Evolutionary conservation across 202 grass and related monocot genomes (phyloP).

Genomic region (Carex sylvatica): DNA sequence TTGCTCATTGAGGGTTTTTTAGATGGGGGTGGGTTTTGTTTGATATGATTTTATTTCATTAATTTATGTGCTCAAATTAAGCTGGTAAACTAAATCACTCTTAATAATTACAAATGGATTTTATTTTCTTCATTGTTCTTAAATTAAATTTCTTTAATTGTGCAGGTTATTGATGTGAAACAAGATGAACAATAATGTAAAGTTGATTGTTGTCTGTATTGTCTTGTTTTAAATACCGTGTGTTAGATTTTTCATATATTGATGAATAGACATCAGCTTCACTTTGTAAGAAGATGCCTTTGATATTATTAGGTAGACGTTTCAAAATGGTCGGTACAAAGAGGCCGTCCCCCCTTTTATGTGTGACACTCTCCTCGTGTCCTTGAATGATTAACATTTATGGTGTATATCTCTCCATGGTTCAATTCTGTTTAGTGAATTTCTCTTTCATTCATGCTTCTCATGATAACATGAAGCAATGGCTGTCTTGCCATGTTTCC

Average conservation of each 20-base stretch:
- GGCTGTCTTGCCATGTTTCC: neutral
- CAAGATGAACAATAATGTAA: conserved; percentile 30
- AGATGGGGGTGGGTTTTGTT: neutral
- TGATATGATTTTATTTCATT: neutral
- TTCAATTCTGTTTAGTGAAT: neutral
- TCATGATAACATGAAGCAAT: neutral
- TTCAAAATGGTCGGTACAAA: conserved; percentile 25
- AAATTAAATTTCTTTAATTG: conserved; percentile 9
- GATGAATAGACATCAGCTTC: neutral
- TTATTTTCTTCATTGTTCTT: neutral
- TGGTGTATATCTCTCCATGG: conserved; percentile 14
- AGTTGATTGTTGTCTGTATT: conserved; percentile 28
- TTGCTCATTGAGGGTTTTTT: neutral
- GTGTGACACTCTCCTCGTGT: neutral
- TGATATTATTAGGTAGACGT: conserved; percentile 24
- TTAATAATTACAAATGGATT: neutral
- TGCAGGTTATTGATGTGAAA: conserved; percentile 13
- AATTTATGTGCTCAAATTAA: neutral
- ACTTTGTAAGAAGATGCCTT: conserved; percentile 17
- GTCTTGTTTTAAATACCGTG: conserved; percentile 16
- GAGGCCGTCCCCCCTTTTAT: neutral
- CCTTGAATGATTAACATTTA: conserved; percentile 8
- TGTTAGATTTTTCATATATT: conserved; percentile 20
- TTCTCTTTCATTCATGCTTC: neutral
- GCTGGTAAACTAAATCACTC: neutral